These are phyloP conservation scores for Neofusicoccum sp. DNA, from an alignment of 2,329 filamentous ascomycete species.

Conservation along the genomic window DNA sequence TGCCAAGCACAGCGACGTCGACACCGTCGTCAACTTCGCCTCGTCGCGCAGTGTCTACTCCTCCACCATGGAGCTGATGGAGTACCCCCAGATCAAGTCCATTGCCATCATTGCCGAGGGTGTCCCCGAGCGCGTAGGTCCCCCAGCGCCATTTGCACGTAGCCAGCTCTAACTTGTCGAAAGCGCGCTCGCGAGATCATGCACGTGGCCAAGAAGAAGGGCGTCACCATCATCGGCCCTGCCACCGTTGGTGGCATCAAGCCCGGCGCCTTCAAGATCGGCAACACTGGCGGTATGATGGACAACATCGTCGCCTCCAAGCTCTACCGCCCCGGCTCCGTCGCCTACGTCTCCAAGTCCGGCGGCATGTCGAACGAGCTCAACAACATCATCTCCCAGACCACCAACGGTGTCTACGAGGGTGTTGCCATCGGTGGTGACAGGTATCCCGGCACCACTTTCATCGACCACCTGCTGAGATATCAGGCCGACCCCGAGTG, in stretches of 20 bases:
- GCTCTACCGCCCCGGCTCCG: slow-evolving; percentile 98
- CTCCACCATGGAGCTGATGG: slow-evolving; percentile 98
- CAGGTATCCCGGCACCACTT: slow-evolving; percentile 97
- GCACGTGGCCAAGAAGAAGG: slow-evolving; percentile 96
- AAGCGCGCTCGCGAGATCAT: slow-evolving; percentile 97
- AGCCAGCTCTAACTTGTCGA: slow-evolving; percentile 23
- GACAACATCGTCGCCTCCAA: slow-evolving; percentile 99
- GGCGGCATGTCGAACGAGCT: slow-evolving; percentile 99
- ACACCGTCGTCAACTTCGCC: slow-evolving; percentile 98
- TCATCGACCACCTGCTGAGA: slow-evolving; percentile 96
- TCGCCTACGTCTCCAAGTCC: slow-evolving; percentile 99
- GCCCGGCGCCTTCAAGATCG: slow-evolving; percentile 99
- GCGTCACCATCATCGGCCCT: slow-evolving; percentile 97
- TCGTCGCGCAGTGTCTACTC: slow-evolving; percentile 98
- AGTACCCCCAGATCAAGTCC: slow-evolving; percentile 93
- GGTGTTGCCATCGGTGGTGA: slow-evolving; percentile 99
- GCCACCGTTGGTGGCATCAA: slow-evolving; percentile 99
- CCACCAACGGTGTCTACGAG: slow-evolving; percentile 97
- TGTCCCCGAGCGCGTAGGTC: slow-evolving; percentile 91
- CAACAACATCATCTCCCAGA: slow-evolving; percentile 98
- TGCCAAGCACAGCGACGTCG: slow-evolving; percentile 94
- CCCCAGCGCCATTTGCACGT: neutral
- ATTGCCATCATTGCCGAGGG: slow-evolving; percentile 99
- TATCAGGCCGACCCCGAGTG: slow-evolving; percentile 96
- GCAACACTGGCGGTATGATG: slow-evolving; percentile 99